phyloP scores from a whole-genome alignment of 2,329 filamentous ascomycete genomes.

The Westerdykella ornata region DNA sequence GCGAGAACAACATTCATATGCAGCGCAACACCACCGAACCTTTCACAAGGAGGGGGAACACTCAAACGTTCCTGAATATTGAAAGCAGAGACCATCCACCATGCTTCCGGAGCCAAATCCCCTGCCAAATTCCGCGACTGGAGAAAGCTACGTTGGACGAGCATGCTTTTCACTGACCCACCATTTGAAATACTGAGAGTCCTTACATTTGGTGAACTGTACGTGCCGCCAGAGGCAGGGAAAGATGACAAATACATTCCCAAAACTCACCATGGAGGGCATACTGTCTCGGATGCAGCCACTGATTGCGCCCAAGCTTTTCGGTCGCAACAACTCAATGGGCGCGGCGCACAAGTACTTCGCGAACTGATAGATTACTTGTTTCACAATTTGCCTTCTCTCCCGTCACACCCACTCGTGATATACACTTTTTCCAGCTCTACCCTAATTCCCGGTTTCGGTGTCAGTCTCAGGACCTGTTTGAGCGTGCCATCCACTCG shows the following conservation, averaged over 20 bases:
- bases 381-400: not conserved
- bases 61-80: no score
- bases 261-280: not conserved
- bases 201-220: not conserved
- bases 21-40: no score
- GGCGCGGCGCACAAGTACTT: not conserved
- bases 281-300: not conserved
- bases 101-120: not conserved
- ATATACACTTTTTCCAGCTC: no score
- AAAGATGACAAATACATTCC: not conserved
- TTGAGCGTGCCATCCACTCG: not conserved
- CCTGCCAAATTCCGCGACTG: constrained; percentile 1
- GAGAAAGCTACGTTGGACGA: constrained; percentile 2
- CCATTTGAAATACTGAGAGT: not conserved
- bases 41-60: no score
- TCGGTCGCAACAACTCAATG: not conserved
- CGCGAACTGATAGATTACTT: constrained; percentile 1
- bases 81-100: no score
- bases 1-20: no score
- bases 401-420: not conserved
- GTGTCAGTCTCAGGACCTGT: not conserved
- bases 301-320: not conserved
- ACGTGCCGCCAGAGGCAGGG: not conserved
- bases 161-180: constrained; percentile 2
- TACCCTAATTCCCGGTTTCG: no score